Evolutionary conservation across 129 eudicot species (phyloP), one percentile per base, ranked within the genome.

Genomic region (Ambrosia trifida): DNA sequence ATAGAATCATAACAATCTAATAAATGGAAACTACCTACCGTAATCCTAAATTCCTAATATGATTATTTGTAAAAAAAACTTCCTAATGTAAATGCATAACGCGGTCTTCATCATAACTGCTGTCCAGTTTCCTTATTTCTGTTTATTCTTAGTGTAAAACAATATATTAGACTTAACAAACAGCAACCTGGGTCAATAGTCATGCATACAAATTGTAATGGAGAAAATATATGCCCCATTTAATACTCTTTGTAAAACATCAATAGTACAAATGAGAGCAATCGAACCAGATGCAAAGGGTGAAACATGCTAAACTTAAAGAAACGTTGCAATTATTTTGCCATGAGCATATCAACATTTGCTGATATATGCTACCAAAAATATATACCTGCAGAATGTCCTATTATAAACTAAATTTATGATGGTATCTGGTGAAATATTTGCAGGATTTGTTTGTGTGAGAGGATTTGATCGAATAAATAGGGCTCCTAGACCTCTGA

Each of bases 361-460:
- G 47, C 20, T 52, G 33, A 20, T 10, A 51, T 24, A 24, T 24
- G 28, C 28, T 24, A 50, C 11, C 4, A 19, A n/a, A 17, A 1
- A 44, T 11, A 46, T 10, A 47, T 59, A 24, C 33, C 17, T 47
- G 64, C 11, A 11, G 19, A 68, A 14, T 60, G 31, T 46, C 36
- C 57, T 65, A 35, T 43, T 19, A 14, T 4, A 50, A 41, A 61
- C 28, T 64, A 33, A 68, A 33, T 11, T 75, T 44, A 31, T 45
- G 13, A 59, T 20, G 61, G 35, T 20, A 66, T 51, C 14, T 66
- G 61, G 17, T 33, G 41, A 43, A 38, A 41, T 32, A 44, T 69
- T 41, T 72, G 79, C 89, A 92, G 98, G 98, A 58, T 92, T 84
- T 71, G 96, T 92, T 50, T 92, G 98, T 63, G 96, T 92, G n/a